Conservation (phyloP, 805 yeast genomes). For the Candida parachauliodes region DNA sequence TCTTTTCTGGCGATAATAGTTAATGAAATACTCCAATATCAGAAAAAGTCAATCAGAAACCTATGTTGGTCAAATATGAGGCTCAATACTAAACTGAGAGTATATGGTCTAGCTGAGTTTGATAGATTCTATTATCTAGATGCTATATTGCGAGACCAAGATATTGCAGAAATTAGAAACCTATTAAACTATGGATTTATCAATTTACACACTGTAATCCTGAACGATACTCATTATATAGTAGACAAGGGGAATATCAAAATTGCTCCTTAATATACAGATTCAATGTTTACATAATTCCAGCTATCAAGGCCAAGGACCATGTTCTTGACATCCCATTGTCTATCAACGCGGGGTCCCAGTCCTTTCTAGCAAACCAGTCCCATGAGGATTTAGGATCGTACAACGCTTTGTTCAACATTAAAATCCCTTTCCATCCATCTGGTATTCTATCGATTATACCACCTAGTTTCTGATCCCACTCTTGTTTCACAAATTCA, state of each 20-base stretch:
- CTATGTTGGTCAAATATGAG: constrained; percentile 5
- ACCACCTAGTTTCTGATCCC: constrained; percentile 47
- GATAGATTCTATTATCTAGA: constrained; percentile 4
- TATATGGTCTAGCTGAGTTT: constrained; percentile 7
- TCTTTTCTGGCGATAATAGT: constrained; percentile 1
- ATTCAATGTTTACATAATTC: constrained; percentile 24
- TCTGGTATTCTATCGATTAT: constrained; percentile 49
- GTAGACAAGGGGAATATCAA: background rate
- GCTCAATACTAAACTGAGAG: constrained; percentile 2
- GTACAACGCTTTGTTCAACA: constrained; percentile 68
- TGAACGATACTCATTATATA: constrained; percentile 4
- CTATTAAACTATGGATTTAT: background rate
- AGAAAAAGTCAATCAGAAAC: constrained; percentile 3
- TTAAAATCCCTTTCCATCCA: constrained; percentile 73
- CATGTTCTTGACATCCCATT: constrained; percentile 85
- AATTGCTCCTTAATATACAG: constrained; percentile 1
- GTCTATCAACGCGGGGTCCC: constrained; percentile 60
- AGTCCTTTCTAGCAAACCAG: constrained; percentile 46
- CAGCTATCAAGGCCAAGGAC: constrained; percentile 76
- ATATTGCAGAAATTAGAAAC: constrained; percentile 3
- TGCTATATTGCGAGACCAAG: constrained; percentile 4
- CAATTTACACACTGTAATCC: background rate
- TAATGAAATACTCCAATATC: constrained; percentile 7
- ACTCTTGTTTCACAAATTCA: constrained; percentile 58
- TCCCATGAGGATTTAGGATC: constrained; percentile 53